These are phyloP conservation scores for Albugo laibachii DNA, from an alignment of 352 stramenopile genomes.

Conservation along the genomic window DNA sequence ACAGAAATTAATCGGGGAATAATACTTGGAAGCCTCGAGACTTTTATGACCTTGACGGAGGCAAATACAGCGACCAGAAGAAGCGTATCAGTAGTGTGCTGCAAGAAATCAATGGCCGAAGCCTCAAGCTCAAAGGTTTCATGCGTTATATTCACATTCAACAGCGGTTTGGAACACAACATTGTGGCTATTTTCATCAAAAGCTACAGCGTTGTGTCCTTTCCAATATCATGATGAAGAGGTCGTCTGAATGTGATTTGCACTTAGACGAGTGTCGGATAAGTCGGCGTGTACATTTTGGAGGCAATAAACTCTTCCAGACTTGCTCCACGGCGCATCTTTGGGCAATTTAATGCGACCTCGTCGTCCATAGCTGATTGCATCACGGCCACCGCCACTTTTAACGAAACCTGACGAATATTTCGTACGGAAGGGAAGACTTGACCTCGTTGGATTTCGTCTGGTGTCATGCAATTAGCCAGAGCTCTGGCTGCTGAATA, in stretches of 20 bases:
- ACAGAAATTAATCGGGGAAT: neutral
- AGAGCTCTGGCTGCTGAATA: conserved; percentile 87
- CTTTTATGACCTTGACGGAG: conserved; percentile 11
- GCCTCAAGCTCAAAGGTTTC: conserved; percentile 48
- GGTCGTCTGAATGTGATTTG: too few relatives aligned
- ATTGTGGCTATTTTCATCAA: conserved; percentile 4
- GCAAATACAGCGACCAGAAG: conserved; percentile 48
- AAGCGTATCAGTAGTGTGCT: conserved; percentile 40
- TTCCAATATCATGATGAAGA: too few relatives aligned
- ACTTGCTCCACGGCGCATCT: conserved; percentile 43
- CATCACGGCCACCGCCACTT: conserved; percentile 85
- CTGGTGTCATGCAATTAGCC: conserved; percentile 81
- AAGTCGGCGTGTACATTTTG: conserved; percentile 92
- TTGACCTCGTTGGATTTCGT: conserved; percentile 83
- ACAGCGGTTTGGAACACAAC: conserved; percentile 41
- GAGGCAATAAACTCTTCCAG: conserved; percentile 79
- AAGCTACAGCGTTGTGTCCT: too few relatives aligned
- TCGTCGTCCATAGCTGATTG: conserved; percentile 77
- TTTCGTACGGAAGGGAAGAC: conserved; percentile 87
- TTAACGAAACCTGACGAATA: conserved; percentile 86
- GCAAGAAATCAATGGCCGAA: conserved; percentile 47
- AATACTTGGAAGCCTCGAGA: neutral
- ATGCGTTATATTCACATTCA: conserved; percentile 23
- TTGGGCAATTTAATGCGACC: conserved; percentile 54
- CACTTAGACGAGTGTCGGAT: conserved; percentile 80